These are phyloP conservation scores for Mycosarcoma maydis DNA, from an alignment of 1,284 basidiomycete species.

Conservation along the genomic window DNA sequence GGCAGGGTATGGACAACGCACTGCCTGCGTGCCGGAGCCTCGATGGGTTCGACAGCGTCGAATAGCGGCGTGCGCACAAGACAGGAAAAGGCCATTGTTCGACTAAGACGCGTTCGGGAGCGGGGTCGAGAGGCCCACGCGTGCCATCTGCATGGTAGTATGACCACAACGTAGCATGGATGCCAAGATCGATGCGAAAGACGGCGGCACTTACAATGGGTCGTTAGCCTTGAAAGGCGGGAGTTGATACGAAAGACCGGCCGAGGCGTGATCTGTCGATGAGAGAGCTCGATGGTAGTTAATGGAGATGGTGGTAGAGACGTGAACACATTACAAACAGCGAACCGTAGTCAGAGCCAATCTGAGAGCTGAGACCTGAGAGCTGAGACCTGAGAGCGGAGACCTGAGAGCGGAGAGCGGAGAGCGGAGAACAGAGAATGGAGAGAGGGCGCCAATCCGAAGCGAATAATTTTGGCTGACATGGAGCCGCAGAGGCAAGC, in stretches of 20 bases:
- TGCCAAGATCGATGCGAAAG: background rate
- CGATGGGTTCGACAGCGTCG: background rate
- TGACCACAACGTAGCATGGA: background rate
- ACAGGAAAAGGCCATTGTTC: slow-evolving; percentile 4
- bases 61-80: no score
- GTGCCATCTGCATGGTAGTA: background rate
- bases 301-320: slow-evolving; percentile 29
- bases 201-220: slow-evolving; percentile 21
- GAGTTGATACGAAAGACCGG: slow-evolving; percentile 7
- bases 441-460: no score
- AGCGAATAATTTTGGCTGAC: slow-evolving; percentile 1
- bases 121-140: slow-evolving; percentile 12
- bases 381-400: no score
- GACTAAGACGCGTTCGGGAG: background rate
- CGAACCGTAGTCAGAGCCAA: background rate
- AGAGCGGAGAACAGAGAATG: background rate
- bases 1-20: background rate
- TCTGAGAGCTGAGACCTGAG: background rate
- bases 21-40: background rate
- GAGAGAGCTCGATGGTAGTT: slow-evolving; percentile 16
- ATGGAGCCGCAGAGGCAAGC: background rate
- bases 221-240: slow-evolving; percentile 48
- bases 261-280: slow-evolving; percentile 11
- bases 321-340: slow-evolving; percentile 3
- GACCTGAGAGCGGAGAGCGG: background rate